A percentile compares a stretch with the other conserved stretches of the same genome.
These are phyloP conservation scores for Escovopsis weberi DNA, from an alignment of 2,329 filamentous ascomycete genomes.

Conservation along the genomic window DNA sequence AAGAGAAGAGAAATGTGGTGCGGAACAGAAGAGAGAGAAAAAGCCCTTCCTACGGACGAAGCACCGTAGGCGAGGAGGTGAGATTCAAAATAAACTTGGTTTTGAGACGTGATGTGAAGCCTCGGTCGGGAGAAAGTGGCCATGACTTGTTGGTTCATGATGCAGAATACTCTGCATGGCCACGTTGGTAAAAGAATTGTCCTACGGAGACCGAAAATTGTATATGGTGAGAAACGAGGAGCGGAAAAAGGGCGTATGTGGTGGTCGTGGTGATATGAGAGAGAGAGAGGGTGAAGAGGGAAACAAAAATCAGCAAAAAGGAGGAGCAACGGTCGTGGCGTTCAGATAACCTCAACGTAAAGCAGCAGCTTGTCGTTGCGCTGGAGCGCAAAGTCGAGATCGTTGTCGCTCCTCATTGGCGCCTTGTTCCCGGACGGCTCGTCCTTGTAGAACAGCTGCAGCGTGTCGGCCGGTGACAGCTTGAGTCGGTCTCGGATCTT, in stretches of 20 bases:
- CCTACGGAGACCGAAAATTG: neutral
- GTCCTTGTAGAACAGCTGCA: slow-evolving; percentile 76
- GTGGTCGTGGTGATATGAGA: neutral
- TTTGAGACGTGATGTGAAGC: too few relatives aligned
- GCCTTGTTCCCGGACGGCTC: slow-evolving; percentile 64
- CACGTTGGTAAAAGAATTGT: neutral
- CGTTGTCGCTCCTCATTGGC: slow-evolving; percentile 62
- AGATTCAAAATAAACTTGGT: too few relatives aligned
- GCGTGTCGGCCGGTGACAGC: slow-evolving; percentile 50
- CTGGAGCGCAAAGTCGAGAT: slow-evolving; percentile 66
- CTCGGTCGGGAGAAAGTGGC: too few relatives aligned
- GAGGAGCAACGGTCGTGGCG: slow-evolving; percentile 1
- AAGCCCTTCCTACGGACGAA: neutral
- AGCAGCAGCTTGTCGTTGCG: slow-evolving; percentile 80
- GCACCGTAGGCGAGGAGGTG: too few relatives aligned
- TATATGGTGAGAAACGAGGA: neutral
- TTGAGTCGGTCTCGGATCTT: slow-evolving; percentile 78
- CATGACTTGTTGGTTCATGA: too few relatives aligned
- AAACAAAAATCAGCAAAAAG: slow-evolving; percentile 5
- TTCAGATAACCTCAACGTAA: slow-evolving; percentile 44
- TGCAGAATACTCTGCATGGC: too few relatives aligned
- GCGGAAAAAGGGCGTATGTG: too few relatives aligned
- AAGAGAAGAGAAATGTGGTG: neutral
- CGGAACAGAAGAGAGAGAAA: neutral
- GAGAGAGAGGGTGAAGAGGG: neutral